These are phyloP conservation scores for Termitomyces heimii DNA, from an alignment of 768 basidiomycete genomes.

Conservation along the genomic window DNA sequence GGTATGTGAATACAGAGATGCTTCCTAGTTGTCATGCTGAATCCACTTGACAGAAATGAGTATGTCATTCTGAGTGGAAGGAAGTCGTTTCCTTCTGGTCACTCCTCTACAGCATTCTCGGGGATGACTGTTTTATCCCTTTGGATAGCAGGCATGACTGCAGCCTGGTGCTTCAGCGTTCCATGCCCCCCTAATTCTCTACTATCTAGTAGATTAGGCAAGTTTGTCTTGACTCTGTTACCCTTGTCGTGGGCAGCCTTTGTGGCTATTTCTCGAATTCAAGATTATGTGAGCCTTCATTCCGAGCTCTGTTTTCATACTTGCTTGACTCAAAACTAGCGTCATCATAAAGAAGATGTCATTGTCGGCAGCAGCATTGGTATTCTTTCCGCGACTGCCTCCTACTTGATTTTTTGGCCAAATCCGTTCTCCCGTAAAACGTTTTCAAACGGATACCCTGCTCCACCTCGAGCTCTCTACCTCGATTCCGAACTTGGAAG, in stretches of 20 bases:
- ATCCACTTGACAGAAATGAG: slow-evolving; percentile 22
- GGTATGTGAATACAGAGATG: slow-evolving; percentile 29
- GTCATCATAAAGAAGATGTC: slow-evolving; percentile 67
- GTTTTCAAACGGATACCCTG: slow-evolving; percentile 24
- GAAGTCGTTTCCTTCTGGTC: slow-evolving; percentile 65
- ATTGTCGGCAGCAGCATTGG: slow-evolving; percentile 60
- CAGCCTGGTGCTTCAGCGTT: slow-evolving; percentile 46
- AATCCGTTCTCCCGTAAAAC: slow-evolving; percentile 44
- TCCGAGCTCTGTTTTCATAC: background rate
- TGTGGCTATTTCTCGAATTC: slow-evolving; percentile 56
- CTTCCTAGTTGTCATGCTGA: background rate
- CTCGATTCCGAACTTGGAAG: slow-evolving; percentile 17
- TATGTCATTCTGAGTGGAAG: slow-evolving; percentile 41
- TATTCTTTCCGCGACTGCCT: slow-evolving; percentile 37
- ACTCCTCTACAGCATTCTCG: slow-evolving; percentile 60
- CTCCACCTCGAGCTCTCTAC: slow-evolving; percentile 40
- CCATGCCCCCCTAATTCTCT: slow-evolving; percentile 29
- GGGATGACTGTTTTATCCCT: slow-evolving; percentile 61
- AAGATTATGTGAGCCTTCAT: slow-evolving; percentile 52
- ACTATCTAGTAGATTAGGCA: slow-evolving; percentile 39
- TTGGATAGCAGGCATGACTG: slow-evolving; percentile 60
- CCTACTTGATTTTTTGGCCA: slow-evolving; percentile 62
- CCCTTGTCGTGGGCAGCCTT: slow-evolving; percentile 54
- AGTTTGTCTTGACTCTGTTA: slow-evolving; percentile 40
- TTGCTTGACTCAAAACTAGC: slow-evolving; percentile 24